These are phyloP conservation scores for Geoglossum glabrum DNA, from an alignment of 495 filamentous ascomycete species.

Conservation along the genomic window DNA sequence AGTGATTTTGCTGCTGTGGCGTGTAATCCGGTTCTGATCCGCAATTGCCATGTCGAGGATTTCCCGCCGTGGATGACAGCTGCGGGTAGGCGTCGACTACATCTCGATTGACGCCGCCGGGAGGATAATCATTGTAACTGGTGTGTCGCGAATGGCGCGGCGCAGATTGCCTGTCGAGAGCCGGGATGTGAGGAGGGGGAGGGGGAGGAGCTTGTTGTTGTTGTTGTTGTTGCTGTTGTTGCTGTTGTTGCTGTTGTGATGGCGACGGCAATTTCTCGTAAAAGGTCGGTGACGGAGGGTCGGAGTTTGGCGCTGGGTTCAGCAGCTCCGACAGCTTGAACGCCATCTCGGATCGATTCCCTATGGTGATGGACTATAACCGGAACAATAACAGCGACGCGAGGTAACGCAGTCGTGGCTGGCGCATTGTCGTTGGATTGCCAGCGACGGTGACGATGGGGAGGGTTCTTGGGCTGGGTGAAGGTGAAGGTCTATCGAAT, in stretches of 20 bases:
- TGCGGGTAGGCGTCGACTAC: not conserved
- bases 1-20: not conserved
- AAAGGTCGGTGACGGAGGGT: not conserved
- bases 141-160: not conserved
- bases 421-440: not conserved
- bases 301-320: slow-evolving; percentile 2
- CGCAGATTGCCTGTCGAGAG: not conserved
- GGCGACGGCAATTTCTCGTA: not conserved
- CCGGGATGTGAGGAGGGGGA: not conserved
- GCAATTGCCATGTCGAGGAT: not conserved
- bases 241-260: not conserved
- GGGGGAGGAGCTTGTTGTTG: too few species aligned
- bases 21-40: not conserved
- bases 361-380: not conserved
- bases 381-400: not conserved
- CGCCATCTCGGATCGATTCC: not conserved
- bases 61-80: not conserved
- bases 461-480: not conserved
- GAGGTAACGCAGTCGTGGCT: not conserved
- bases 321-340: slow-evolving; percentile 4
- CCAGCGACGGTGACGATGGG: not conserved
- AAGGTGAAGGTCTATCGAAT: not conserved
- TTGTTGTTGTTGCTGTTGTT: too few species aligned
- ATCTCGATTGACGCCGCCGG: not conserved
- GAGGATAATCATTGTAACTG: not conserved